phyloP scores from a whole-genome alignment of 352 stramenopile species.

The Pythium scleroteichum region DNA sequence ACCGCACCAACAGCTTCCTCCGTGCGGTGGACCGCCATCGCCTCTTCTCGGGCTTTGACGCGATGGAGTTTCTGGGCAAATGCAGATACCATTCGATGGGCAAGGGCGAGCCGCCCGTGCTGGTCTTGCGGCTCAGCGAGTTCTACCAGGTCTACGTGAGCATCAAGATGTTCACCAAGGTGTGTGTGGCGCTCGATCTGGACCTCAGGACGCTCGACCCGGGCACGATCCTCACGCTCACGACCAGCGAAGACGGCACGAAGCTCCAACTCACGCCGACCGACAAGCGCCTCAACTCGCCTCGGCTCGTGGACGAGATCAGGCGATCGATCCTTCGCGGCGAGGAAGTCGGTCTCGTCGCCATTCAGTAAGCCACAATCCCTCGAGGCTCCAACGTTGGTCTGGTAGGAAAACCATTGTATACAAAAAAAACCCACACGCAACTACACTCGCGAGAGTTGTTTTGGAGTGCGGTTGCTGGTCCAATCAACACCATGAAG shows the following conservation, averaged over 20 bases:
- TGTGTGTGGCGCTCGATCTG: neutral
- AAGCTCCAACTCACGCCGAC: neutral
- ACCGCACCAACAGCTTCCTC: constrained; percentile 4
- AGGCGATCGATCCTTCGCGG: neutral
- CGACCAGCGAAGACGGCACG: constrained; percentile 5
- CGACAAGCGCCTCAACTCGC: neutral
- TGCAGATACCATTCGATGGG: constrained; percentile 3
- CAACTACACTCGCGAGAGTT: too few species aligned
- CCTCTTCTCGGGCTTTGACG: constrained; percentile 4
- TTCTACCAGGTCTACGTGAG: constrained; percentile 3
- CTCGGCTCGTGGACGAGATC: constrained; percentile 6
- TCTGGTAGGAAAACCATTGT: too few species aligned
- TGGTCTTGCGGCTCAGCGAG: constrained; percentile 5
- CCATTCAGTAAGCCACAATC: constrained; percentile 2
- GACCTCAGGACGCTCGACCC: constrained; percentile 4
- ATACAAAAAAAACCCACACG: too few species aligned
- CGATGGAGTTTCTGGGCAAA: neutral
- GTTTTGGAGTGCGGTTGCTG: too few species aligned
- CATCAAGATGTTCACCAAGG: constrained; percentile 4
- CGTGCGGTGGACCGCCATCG: constrained; percentile 4
- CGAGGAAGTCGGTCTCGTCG: constrained; percentile 7
- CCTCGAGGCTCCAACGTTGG: too few species aligned
- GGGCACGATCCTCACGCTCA: neutral
- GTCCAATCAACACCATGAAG: too few species aligned
- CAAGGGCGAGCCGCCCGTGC: constrained; percentile 3